Conservation (phyloP, 805 yeast species). For the Candida koratica region DNA sequence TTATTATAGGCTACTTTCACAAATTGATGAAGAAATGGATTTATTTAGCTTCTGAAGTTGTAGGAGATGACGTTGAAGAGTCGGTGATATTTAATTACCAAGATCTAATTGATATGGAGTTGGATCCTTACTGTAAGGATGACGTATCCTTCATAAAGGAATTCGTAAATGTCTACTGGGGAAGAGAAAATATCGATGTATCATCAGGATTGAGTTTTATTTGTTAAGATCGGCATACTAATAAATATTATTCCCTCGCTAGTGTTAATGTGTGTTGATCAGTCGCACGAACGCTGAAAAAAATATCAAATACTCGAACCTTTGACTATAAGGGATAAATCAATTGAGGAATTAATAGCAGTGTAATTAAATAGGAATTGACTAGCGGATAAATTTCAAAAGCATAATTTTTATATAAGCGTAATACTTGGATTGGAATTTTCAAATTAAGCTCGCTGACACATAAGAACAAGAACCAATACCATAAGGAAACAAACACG, state of each 20-base stretch:
- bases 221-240: constrained; percentile 8
- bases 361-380: constrained; percentile 1
- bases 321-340: constrained; percentile 3
- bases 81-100: constrained; percentile 35
- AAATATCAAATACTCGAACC: constrained; percentile 5
- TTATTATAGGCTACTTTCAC: constrained; percentile 38
- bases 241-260: too few relatives aligned
- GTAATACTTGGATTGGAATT: too few relatives aligned
- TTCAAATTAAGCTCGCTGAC: too few relatives aligned
- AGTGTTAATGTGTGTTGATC: not conserved
- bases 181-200: constrained; percentile 18
- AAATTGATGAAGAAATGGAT: constrained; percentile 37
- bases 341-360: constrained; percentile 2
- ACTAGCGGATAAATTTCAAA: not conserved
- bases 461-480: too few relatives aligned
- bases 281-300: constrained; percentile 8
- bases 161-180: constrained; percentile 28
- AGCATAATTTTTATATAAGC: too few relatives aligned
- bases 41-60: constrained; percentile 31
- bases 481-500: too few relatives aligned
- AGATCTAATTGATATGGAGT: constrained; percentile 39
- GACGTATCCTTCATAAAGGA: constrained; percentile 35
- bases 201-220: constrained; percentile 13
- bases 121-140: constrained; percentile 39
- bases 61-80: constrained; percentile 23